These are phyloP conservation scores for Pichia sp. DNA, from an alignment of 1,139 yeast genomes.

Conservation along the genomic window DNA sequence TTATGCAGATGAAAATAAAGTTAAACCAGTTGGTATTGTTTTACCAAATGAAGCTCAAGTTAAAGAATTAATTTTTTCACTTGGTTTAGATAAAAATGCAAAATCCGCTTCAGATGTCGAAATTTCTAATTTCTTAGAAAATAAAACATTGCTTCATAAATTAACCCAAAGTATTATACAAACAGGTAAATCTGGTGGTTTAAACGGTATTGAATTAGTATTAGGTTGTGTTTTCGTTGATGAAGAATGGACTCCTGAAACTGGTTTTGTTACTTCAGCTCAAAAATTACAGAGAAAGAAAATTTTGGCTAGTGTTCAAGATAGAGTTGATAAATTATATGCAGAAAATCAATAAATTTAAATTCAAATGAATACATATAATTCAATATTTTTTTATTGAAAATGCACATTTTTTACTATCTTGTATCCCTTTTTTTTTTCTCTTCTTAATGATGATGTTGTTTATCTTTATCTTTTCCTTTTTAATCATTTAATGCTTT, in stretches of 20 bases:
- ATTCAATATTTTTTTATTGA: too few species aligned
- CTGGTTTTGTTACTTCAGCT: constrained; percentile 89
- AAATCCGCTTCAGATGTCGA: constrained; percentile 37
- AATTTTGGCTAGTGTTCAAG: constrained; percentile 62
- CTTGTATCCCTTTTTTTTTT: too few species aligned
- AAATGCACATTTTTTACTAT: too few species aligned
- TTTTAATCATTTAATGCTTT: too few species aligned
- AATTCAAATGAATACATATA: too few species aligned
- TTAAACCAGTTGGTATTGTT: constrained; percentile 88
- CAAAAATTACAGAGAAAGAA: constrained; percentile 94
- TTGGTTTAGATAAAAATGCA: constrained; percentile 40
- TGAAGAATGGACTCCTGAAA: constrained; percentile 97
- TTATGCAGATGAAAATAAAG: constrained; percentile 81
- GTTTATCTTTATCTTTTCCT: too few species aligned
- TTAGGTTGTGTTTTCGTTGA: constrained; percentile 74
- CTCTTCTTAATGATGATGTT: too few species aligned
- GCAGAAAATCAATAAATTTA: constrained; percentile 16
- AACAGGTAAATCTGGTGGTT: constrained; percentile 78
- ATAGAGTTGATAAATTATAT: constrained; percentile 55
- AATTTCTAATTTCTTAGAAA: constrained; percentile 47
- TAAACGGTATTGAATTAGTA: constrained; percentile 79
- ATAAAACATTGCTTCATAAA: constrained; percentile 50
- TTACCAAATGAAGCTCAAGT: constrained; percentile 72
- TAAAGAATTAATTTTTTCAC: constrained; percentile 50
- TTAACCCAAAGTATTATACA: constrained; percentile 56